phyloP scores from a whole-genome alignment of 1,284 basidiomycete genomes.

The Porogramme epimiltina region DNA sequence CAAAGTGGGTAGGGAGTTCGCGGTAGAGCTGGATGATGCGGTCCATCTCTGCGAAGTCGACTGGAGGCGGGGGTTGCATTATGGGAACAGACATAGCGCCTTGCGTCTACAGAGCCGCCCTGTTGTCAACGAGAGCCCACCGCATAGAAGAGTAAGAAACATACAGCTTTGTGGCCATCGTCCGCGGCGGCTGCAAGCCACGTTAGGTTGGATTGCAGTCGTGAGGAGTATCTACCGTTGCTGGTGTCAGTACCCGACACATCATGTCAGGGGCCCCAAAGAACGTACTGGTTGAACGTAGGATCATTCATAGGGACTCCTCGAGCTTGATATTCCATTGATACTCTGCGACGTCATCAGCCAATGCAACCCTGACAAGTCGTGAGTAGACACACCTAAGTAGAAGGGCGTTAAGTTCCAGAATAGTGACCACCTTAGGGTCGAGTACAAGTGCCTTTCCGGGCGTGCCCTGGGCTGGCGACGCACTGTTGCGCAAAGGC shows the following conservation, averaged over 20 bases:
- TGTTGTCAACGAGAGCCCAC: not conserved
- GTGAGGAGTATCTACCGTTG: conserved; percentile 49
- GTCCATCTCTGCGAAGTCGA: conserved; percentile 53
- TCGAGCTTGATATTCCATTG: conserved; percentile 54
- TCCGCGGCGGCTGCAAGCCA: conserved; percentile 71
- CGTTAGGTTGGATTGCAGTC: conserved; percentile 65
- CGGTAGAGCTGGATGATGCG: conserved; percentile 64
- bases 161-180: conserved; percentile 46
- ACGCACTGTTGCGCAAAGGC: not conserved
- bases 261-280: not conserved
- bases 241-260: conserved; percentile 9
- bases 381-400: conserved; percentile 50
- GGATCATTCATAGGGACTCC: conserved; percentile 50
- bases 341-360: conserved; percentile 19
- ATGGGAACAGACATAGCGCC: conserved; percentile 45
- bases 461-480: not conserved
- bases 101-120: conserved; percentile 15
- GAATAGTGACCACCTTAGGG: conserved; percentile 56
- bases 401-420: conserved; percentile 68
- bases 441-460: conserved; percentile 31
- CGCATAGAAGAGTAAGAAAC: conserved; percentile 21
- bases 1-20: conserved; percentile 61
- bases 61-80: conserved; percentile 55
- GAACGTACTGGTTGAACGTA: conserved; percentile 58
- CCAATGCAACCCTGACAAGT: not conserved